Percentiles rank a stretch among this genome's conserved stretches.
phyloP scores from a whole-genome alignment of 2,329 filamentous ascomycete species.

The Clarireedia monteithiana region DNA sequence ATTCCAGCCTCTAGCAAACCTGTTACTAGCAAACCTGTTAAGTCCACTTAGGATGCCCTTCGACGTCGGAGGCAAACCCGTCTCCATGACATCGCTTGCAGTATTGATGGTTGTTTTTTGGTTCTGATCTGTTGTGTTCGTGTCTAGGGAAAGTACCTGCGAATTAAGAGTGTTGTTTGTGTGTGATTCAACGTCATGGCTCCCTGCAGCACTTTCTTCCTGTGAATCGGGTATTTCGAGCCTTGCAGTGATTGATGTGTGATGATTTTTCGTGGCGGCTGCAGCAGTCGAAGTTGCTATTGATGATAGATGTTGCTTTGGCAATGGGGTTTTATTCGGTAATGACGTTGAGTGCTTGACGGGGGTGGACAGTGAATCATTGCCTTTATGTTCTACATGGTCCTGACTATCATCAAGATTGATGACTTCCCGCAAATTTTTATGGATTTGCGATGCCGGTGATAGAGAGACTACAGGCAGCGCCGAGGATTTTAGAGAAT shows the following conservation, averaged over 20 bases:
- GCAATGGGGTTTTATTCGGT: not conserved
- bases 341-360: too few species aligned
- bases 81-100: too few species aligned
- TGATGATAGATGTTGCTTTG: not conserved
- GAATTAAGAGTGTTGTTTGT: not conserved
- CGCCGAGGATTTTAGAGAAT: not conserved
- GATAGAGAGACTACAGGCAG: not conserved
- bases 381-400: not conserved
- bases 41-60: too few species aligned
- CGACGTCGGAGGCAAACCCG: too few species aligned
- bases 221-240: not conserved
- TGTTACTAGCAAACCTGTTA: too few species aligned
- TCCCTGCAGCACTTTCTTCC: not conserved
- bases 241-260: not conserved
- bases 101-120: too few species aligned
- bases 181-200: not conserved
- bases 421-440: not conserved
- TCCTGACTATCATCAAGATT: slow-evolving; percentile 4
- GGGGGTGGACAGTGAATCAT: not conserved
- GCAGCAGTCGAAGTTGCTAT: not conserved
- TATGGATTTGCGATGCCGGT: not conserved
- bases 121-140: too few species aligned
- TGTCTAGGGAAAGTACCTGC: too few species aligned
- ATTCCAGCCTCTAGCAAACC: too few species aligned
- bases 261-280: not conserved